Base-by-base conservation (phyloP, 306 rosid genomes). In the Mucuna pruriens region DNA sequence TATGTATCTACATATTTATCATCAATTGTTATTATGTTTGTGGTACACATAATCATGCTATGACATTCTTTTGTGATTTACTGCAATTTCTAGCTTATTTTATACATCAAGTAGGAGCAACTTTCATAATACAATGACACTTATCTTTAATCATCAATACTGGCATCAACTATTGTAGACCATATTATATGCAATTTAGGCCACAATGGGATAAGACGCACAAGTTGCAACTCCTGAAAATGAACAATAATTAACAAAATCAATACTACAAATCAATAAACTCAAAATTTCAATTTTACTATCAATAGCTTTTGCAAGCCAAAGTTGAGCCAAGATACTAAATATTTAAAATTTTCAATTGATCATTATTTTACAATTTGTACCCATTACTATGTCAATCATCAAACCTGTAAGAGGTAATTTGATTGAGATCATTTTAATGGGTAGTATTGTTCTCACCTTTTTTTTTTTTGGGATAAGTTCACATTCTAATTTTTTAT, bases 181-280 rank as follows among this genome's bases (percentile, higher is more conserved):
- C 75, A 20, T 75, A 36, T 69, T 55, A 44, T 40, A 9, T 6
- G 55, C 66, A 26, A 36, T 36, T 82, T 68, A 88, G 4, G 92
- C 92, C 22, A 93, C 93, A 13, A 91, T 17, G 0, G 97, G 97
- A 68, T 91, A 93, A 25, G 97, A 93, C 0, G 97, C 97, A 64
- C 97, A 93, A 10, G 97, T 93, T 62, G 97, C 90, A 48, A 93
- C 42, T 74, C 97, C 97, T 93, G 87, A 76, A 79, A 45, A 55
- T 19, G 12, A 63, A n/a, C 5, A 55, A 44, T 57, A 55, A 44
- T 57, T 23, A 73, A 69, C 49, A 74, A 46, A 44, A 52, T 19
- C 23, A 70, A 9, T 9, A 10, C 17, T 16, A 3, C 45, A 83
- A 31, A 34, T 26, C 2, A 2, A 33, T 23, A 60, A 44, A 44